These are phyloP conservation scores for Ottelia alismoides DNA, from an alignment of 106 monocot species.

Conservation along the genomic window DNA sequence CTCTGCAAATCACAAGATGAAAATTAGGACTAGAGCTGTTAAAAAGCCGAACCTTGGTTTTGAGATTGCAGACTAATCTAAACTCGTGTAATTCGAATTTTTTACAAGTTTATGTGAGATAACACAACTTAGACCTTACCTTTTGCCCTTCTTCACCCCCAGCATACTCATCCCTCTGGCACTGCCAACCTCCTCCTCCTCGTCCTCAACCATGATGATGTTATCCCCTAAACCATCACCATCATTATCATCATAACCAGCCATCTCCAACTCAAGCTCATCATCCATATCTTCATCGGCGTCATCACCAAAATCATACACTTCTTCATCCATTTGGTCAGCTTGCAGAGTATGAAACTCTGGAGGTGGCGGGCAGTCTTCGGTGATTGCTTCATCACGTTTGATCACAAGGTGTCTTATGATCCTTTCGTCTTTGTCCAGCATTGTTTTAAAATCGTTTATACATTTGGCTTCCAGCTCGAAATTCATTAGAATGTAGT, in stretches of 20 bases:
- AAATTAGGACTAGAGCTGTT: too few species aligned
- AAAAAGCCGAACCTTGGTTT: too few species aligned
- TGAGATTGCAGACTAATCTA: too few species aligned
- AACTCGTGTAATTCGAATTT: too few species aligned
- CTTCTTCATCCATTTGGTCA: conserved; percentile 21
- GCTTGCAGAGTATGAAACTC: conserved; percentile 50
- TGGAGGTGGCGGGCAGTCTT: conserved; percentile 76
- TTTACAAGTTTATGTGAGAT: too few species aligned
- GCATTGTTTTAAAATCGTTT: conserved; percentile 72
- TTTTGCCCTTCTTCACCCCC: too few species aligned
- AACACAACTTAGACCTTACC: too few species aligned
- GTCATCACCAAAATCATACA: conserved; percentile 11
- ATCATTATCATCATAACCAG: conserved; percentile 7
- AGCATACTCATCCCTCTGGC: too few species aligned
- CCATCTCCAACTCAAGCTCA: conserved; percentile 13
- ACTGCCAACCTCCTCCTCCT: too few species aligned
- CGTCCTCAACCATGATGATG: conserved; percentile 23
- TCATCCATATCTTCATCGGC: conserved; percentile 14
- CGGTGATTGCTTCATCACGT: conserved; percentile 69
- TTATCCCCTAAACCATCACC: conserved; percentile 17
- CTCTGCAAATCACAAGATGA: too few species aligned
- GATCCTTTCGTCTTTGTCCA: conserved; percentile 77
- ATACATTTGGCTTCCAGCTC: conserved; percentile 72
- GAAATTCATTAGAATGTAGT: conserved; percentile 95
- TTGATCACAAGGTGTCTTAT: conserved; percentile 88